phyloP scores from a whole-genome alignment of 2,329 filamentous ascomycete genomes.

The Hortaea werneckii region DNA sequence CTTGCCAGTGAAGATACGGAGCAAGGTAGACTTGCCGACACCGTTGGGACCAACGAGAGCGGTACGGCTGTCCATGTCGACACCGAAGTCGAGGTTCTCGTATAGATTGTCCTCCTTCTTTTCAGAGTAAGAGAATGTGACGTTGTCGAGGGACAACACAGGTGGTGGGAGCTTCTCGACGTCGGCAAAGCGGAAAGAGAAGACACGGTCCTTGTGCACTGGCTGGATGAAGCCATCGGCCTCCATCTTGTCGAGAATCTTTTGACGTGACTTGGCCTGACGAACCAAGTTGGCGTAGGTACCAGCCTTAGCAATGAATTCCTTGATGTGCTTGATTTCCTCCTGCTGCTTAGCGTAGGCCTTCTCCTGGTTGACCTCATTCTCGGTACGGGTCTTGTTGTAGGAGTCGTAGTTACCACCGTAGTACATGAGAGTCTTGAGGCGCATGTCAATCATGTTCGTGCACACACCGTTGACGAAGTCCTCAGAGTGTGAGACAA shows the following conservation, averaged over 20 bases:
- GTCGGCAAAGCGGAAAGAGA: conserved; percentile 96
- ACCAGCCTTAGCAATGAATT: conserved; percentile 99
- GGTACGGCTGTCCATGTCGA: conserved; percentile 98
- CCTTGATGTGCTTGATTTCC: conserved; percentile 98
- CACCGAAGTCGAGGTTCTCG: conserved; percentile 92
- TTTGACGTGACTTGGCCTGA: conserved; percentile 98
- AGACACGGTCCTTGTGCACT: conserved; percentile 73
- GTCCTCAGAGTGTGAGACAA: conserved; percentile 97
- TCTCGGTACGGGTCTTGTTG: conserved; percentile 84
- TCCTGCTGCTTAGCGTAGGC: conserved; percentile 99
- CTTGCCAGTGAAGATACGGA: conserved; percentile 93
- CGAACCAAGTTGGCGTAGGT: conserved; percentile 98
- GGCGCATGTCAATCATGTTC: conserved; percentile 97
- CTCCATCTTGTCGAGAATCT: conserved; percentile 99
- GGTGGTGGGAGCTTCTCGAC: conserved; percentile 98
- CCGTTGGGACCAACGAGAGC: conserved; percentile 96
- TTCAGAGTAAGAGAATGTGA: conserved; percentile 96
- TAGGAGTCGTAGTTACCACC: conserved; percentile 99
- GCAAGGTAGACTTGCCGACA: conserved; percentile 95
- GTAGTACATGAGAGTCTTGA: conserved; percentile 84
- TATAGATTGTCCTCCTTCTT: conserved; percentile 84
- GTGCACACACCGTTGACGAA: conserved; percentile 98
- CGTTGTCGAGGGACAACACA: conserved; percentile 89
- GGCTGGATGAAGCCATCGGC: conserved; percentile 97
- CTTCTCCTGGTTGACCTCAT: conserved; percentile 98